phyloP scores from a whole-genome alignment of 495 filamentous ascomycete species.

The Ramalina peruviana region DNA sequence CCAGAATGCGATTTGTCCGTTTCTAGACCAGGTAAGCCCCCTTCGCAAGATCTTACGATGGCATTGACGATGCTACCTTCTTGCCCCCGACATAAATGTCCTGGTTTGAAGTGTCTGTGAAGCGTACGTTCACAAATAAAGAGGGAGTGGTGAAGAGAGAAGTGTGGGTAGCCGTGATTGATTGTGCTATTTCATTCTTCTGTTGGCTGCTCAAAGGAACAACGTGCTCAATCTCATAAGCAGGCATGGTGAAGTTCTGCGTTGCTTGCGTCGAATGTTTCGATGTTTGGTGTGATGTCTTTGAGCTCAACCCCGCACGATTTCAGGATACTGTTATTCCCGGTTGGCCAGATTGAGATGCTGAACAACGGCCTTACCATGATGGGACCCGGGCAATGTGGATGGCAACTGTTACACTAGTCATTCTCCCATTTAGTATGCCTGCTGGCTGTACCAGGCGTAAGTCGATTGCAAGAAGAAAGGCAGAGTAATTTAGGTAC shows the following conservation, averaged over 20 bases:
- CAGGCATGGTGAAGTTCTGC: conserved; percentile 17
- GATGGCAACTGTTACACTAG: too few species aligned
- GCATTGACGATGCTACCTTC: not conserved
- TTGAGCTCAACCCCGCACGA: too few species aligned
- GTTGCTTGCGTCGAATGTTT: too few species aligned
- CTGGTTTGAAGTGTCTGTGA: conserved; percentile 13
- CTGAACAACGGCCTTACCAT: too few species aligned
- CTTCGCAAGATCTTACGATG: not conserved
- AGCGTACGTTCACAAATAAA: conserved; percentile 24
- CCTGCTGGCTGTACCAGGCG: too few species aligned
- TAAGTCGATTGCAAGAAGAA: too few species aligned
- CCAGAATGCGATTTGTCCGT: conserved; percentile 16
- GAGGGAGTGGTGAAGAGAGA: conserved; percentile 22
- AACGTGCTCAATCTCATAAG: conserved; percentile 25
- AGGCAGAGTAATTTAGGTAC: too few species aligned
- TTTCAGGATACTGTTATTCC: too few species aligned
- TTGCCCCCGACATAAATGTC: conserved; percentile 16
- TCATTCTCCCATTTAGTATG: too few species aligned
- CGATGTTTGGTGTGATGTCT: too few species aligned
- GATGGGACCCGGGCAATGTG: too few species aligned
- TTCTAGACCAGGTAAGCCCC: not conserved
- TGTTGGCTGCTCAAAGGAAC: conserved; percentile 15
- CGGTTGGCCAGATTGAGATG: too few species aligned
- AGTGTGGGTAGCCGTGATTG: conserved; percentile 20
- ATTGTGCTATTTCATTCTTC: conserved; percentile 19